Evolutionary conservation across 495 filamentous ascomycete species (phyloP).

Genomic region (Neurospora sp.): DNA sequence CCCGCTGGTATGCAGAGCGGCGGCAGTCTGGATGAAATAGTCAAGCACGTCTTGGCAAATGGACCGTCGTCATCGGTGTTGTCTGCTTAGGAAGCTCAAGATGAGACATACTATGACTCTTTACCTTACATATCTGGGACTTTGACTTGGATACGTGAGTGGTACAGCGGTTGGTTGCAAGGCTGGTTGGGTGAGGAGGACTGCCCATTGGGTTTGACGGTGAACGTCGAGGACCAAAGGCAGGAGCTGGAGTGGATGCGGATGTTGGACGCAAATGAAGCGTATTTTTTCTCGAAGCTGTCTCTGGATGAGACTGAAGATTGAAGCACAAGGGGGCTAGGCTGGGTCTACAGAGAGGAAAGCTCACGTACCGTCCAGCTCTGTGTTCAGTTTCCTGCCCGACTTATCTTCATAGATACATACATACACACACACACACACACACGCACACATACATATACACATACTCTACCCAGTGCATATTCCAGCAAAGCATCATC

Average conservation of each 20-base stretch:
- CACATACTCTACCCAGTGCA: no score
- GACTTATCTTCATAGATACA: no score
- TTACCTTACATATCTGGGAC: not conserved
- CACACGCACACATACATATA: no score
- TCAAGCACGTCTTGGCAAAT: slow-evolving; percentile 5
- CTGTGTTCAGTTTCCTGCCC: no score
- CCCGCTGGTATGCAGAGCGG: not conserved
- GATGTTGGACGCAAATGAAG: not conserved
- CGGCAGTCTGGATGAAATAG: slow-evolving; percentile 3
- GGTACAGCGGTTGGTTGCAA: not conserved
- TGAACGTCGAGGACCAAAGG: not conserved
- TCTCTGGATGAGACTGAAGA: not conserved
- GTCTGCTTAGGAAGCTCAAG: not conserved
- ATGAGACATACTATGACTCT: not conserved
- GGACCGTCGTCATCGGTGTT: not conserved
- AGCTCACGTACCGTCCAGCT: not conserved
- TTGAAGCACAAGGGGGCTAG: not conserved
- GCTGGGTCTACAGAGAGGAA: not conserved
- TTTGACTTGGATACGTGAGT: not conserved
- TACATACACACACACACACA: no score
- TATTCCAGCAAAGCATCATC: no score
- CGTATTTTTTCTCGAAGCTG: not conserved
- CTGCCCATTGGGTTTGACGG: not conserved
- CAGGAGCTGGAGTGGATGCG: not conserved
- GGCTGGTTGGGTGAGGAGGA: not conserved